Evolutionary conservation across 2,329 filamentous ascomycete species (phyloP), one percentile per base, ranked within the genome.

Genomic region (Neonectria magnoliae): DNA sequence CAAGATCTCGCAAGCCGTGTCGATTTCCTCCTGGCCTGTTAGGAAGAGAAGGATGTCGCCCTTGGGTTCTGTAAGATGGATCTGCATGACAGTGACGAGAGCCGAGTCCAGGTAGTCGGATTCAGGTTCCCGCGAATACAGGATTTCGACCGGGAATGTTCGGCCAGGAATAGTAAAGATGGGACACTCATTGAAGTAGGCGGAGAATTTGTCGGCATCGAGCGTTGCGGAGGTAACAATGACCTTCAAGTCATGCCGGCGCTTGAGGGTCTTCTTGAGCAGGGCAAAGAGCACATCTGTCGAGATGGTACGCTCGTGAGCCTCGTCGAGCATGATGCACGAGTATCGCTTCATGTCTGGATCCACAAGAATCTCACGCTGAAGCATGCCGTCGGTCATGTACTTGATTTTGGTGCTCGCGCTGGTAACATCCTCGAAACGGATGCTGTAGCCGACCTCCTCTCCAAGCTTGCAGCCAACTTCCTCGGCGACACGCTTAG

Each of bases 321-420:
- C 96, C 77, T 99, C 96, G 77, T 99, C 96, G 72, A 99, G 86
- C 91, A 99, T 99, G 75, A 99, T 98, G 65, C 96, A 93, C 1
- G 94, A 97, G 76, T 99, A 99, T 69, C 92, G 89, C 75, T 87
- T 92, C 70, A 99, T 82, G 73, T 97, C 92, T 0, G 94, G 92
- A 77, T 99, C 96, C 71, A 98, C 87, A 56, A 99, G 85, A 76
- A 98, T 94, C 81, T 99, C 96, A 82, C 96, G 88, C 81, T 98
- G 90, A 77, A 99, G 87, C 93, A 98, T 98, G 79, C 96, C 96
- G 75, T 99, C 96, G 16, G 96, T 99, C 95, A 99, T 98, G 82
- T 99, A 99, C 82, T 99, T 99, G 83, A 99, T 97, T 76, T 91
- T 93, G 1, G 96, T 99, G 18, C 90, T 87, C 2, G 93, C 89